These are phyloP conservation scores for Boletus rubescentipes DNA, from an alignment of 768 basidiomycete species.

Conservation along the genomic window DNA sequence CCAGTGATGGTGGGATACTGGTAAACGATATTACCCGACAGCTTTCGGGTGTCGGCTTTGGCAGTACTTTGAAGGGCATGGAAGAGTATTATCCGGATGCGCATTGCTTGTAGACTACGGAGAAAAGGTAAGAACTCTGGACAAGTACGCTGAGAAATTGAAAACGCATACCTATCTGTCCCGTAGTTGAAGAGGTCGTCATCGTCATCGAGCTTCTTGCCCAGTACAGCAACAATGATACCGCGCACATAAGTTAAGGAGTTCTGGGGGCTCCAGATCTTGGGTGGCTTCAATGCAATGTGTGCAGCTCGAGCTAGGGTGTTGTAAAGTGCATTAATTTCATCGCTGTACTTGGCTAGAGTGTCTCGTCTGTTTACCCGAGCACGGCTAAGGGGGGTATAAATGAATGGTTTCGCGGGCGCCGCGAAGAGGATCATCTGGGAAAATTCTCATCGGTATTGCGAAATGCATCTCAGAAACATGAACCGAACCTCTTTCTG, in stretches of 20 bases:
- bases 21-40: constrained; percentile 36
- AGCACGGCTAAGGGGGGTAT: not conserved
- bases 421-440: constrained; percentile 20
- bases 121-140: not conserved
- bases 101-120: constrained; percentile 39
- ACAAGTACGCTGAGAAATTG: not conserved
- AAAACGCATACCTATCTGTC: constrained; percentile 7
- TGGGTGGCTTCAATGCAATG: constrained; percentile 13
- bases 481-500: constrained; percentile 18
- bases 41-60: constrained; percentile 16
- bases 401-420: constrained; percentile 11
- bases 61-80: constrained; percentile 31
- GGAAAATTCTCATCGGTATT: not conserved
- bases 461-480: not conserved
- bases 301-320: constrained; percentile 1
- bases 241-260: constrained; percentile 13
- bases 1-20: constrained; percentile 34
- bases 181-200: constrained; percentile 13
- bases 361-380: constrained; percentile 14
- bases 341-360: constrained; percentile 7
- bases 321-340: constrained; percentile 15
- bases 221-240: constrained; percentile 13
- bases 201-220: constrained; percentile 10
- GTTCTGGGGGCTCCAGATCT: constrained; percentile 15
- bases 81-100: constrained; percentile 41